Evolutionary conservation across 805 yeast genomes (phyloP).

Genomic region (Candida montana): DNA sequence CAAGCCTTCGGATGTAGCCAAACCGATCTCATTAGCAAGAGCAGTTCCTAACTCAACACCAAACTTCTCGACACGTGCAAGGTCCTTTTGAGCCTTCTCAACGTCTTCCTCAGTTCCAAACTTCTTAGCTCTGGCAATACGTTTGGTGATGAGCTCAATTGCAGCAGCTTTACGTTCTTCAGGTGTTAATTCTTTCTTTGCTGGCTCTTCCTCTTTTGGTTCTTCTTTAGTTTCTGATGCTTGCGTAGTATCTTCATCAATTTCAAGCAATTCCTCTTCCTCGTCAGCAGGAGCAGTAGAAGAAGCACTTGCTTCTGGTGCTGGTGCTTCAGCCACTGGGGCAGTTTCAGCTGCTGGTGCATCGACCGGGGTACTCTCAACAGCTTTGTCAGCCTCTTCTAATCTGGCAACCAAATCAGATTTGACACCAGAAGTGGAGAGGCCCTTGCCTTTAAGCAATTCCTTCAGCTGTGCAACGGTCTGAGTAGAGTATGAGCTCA

Average conservation of each 20-base stretch:
- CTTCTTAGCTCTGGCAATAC: conserved; percentile 67
- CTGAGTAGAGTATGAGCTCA: conserved; percentile 43
- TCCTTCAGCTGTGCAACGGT: conserved; percentile 86
- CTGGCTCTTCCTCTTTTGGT: conserved; percentile 25
- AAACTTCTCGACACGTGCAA: conserved; percentile 74
- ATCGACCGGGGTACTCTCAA: too few relatives aligned
- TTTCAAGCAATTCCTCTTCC: conserved; percentile 7
- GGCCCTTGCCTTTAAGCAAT: conserved; percentile 57
- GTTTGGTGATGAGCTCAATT: conserved; percentile 58
- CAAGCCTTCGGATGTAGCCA: conserved; percentile 25
- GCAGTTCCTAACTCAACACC: conserved; percentile 69
- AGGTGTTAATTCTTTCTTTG: conserved; percentile 38
- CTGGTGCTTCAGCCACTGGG: conserved; percentile 1
- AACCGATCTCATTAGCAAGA: conserved; percentile 62
- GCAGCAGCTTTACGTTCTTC: conserved; percentile 71
- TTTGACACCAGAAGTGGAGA: conserved; percentile 73
- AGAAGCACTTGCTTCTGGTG: background rate
- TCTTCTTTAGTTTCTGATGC: conserved; percentile 1
- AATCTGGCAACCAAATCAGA: conserved; percentile 67
- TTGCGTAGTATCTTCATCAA: conserved; percentile 3
- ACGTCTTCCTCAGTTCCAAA: conserved; percentile 61
- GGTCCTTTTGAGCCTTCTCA: conserved; percentile 50
- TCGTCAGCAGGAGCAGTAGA: conserved; percentile 3
- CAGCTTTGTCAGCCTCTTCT: conserved; percentile 40
- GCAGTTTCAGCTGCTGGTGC: conserved; percentile 11